A percentile compares a stretch with the other conserved stretches of the same genome.
These are phyloP conservation scores for Parathielavia appendiculata DNA, from an alignment of 495 filamentous ascomycete genomes.

Conservation along the genomic window DNA sequence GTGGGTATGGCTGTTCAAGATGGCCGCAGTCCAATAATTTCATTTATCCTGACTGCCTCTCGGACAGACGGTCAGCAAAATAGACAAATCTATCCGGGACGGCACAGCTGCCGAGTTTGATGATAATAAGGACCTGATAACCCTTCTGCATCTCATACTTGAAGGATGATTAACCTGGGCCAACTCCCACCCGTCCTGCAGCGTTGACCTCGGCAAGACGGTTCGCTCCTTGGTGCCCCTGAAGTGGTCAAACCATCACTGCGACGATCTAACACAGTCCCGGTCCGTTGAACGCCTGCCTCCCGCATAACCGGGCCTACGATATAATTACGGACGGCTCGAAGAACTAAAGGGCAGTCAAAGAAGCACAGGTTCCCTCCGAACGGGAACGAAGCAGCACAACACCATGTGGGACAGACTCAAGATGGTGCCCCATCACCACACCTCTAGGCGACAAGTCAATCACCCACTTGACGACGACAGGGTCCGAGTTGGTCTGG, in stretches of 20 bases:
- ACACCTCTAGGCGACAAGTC: conserved; percentile 4
- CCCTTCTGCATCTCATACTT: conserved; percentile 11
- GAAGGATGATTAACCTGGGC: conserved; percentile 7
- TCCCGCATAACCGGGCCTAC: no score
- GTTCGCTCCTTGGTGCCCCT: conserved; percentile 8
- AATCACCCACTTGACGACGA: conserved; percentile 20
- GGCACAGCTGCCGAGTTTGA: background rate
- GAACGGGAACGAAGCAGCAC: background rate
- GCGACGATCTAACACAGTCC: conserved; percentile 28
- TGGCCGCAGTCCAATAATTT: conserved; percentile 13
- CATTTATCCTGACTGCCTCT: background rate
- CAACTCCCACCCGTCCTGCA: conserved; percentile 1
- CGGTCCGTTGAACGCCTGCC: background rate
- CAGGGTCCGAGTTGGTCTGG: conserved; percentile 12
- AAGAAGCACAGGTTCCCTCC: no score
- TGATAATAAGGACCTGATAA: conserved; percentile 11
- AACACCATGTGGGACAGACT: conserved; percentile 17
- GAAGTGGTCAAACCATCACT: conserved; percentile 18
- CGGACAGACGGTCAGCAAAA: conserved; percentile 12
- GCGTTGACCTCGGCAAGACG: background rate
- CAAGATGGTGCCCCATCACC: conserved; percentile 10
- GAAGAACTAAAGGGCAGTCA: background rate
- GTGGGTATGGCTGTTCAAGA: conserved; percentile 6
- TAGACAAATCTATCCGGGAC: conserved; percentile 5
- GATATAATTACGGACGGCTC: conserved; percentile 10